These are phyloP conservation scores for Heterobasidion irregulare DNA, from an alignment of 1,284 basidiomycete genomes.

Conservation along the genomic window DNA sequence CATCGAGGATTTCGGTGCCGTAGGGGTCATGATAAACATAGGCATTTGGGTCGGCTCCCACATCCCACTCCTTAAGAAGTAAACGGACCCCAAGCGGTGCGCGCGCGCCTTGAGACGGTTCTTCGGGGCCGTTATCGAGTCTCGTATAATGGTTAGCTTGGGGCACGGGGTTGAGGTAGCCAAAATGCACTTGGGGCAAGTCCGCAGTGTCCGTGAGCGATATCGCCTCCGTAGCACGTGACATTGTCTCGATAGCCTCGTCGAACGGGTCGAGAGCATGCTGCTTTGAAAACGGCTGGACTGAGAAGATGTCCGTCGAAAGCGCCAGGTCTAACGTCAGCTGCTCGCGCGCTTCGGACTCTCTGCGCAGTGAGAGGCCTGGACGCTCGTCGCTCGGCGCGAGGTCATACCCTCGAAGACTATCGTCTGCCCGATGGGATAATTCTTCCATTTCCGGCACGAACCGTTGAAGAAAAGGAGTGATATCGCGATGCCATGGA, in stretches of 20 bases:
- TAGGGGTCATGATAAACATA: constrained; percentile 53
- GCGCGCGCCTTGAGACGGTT: neutral
- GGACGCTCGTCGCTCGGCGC: constrained; percentile 26
- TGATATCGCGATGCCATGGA: constrained; percentile 46
- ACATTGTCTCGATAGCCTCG: constrained; percentile 38
- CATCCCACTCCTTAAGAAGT: constrained; percentile 59
- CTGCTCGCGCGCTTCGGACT: constrained; percentile 49
- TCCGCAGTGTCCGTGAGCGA: constrained; percentile 35
- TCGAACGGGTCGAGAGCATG: constrained; percentile 13
- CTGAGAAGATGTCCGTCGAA: constrained; percentile 47
- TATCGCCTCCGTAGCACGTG: constrained; percentile 39
- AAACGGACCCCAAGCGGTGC: constrained; percentile 46
- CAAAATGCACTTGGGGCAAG: constrained; percentile 47
- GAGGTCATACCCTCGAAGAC: constrained; percentile 36
- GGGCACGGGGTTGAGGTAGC: constrained; percentile 45
- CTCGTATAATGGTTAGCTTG: constrained; percentile 23
- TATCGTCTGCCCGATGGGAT: constrained; percentile 24
- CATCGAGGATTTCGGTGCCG: constrained; percentile 15
- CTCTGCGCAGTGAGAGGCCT: constrained; percentile 31
- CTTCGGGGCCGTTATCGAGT: constrained; percentile 3
- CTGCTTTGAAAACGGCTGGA: constrained; percentile 27
- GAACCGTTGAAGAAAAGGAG: constrained; percentile 32
- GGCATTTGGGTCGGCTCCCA: constrained; percentile 39
- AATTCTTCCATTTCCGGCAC: constrained; percentile 29
- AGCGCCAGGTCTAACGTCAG: constrained; percentile 55